These are phyloP conservation scores for Lactarius sanguifluus DNA, from an alignment of 768 basidiomycete genomes.

Conservation along the genomic window DNA sequence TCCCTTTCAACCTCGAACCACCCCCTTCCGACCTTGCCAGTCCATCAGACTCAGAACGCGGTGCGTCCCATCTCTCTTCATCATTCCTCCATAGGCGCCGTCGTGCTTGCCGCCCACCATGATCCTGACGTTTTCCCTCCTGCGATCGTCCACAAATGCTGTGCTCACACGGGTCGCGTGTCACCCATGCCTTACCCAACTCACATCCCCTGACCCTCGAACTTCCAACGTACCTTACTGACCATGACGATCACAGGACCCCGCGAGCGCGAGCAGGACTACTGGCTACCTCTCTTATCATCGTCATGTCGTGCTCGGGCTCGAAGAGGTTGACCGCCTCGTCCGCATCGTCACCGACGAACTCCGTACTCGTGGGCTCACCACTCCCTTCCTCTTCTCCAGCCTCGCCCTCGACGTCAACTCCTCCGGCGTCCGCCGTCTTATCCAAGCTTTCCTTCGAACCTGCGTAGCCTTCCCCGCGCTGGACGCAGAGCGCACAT, in stretches of 20 bases:
- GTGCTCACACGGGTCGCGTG: background rate
- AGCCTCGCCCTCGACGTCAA: slow-evolving; percentile 84
- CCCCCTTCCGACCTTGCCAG: slow-evolving; percentile 28
- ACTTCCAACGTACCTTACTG: background rate
- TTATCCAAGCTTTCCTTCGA: slow-evolving; percentile 80
- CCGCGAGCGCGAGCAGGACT: slow-evolving; percentile 43
- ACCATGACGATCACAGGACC: slow-evolving; percentile 25
- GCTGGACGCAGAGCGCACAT: slow-evolving; percentile 50
- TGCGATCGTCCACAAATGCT: slow-evolving; percentile 5
- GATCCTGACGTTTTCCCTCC: background rate
- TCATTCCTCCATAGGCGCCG: background rate
- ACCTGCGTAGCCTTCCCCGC: slow-evolving; percentile 44
- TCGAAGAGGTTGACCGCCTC: slow-evolving; percentile 68
- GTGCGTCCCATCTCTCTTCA: slow-evolving; percentile 10
- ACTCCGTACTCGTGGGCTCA: slow-evolving; percentile 68
- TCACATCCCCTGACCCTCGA: background rate
- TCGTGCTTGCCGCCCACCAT: background rate
- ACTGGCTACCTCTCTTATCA: slow-evolving; percentile 76
- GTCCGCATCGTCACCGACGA: slow-evolving; percentile 70
- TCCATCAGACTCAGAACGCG: slow-evolving; percentile 27
- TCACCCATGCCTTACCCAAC: background rate
- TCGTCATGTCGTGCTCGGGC: slow-evolving; percentile 72
- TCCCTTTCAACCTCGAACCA: slow-evolving; percentile 38
- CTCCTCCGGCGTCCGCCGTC: slow-evolving; percentile 65
- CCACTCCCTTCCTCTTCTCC: slow-evolving; percentile 91